Base-by-base conservation (phyloP, 192 early-diverging fungal species). In the Allomyces javanicus region DNA sequence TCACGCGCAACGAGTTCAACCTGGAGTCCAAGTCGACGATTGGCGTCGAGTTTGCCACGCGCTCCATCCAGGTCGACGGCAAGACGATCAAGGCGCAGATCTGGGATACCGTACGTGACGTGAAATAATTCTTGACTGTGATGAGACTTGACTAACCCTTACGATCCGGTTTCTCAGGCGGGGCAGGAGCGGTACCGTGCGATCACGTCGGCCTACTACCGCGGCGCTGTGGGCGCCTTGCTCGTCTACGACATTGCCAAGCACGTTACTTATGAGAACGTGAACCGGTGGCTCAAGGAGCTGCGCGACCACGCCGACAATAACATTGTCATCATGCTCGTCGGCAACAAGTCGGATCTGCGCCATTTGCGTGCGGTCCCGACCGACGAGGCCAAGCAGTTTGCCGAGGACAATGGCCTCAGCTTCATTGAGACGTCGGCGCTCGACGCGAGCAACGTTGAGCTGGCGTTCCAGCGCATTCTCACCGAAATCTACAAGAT, bases 311-410 rank as follows among this genome's bases (percentile, higher is more conserved):
- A 96, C 72, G 93, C 92, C 62, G 92, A 94, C 76, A 87, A 81
- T 77, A 97, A 96, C 81, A 99, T 99, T 85, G 90, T 93, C 25
- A 96, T 97, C 64, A 97, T 97, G 91, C 81, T 99, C 67, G 96
- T 99, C n/a, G 96, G 94, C 64, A 99, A 99, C 83, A 99, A 99
- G 88, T 91, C 86, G 71, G 96, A 98, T 89, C 79, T 97, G 82
- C 83, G 89, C 73, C 94, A 97, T 74, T 78, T 94, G 67, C 81
- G 94, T 62, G 92, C 94, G 11, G 96, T 99, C 12, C 88, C 94
- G 2, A 97, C 94, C 24, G 96, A 97, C 22, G 96, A 99, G 73
- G 94, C 94, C 50, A 96, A 95, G 79, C 85, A 89, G 70, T 99
- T 96, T 86, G 91, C 96, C 24, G 78, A 87, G 62, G 93, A 96